Evolutionary conservation across 345 rosid species (phyloP), one percentile per base, ranked within the genome.

Genomic region (Salix suchowensis): DNA sequence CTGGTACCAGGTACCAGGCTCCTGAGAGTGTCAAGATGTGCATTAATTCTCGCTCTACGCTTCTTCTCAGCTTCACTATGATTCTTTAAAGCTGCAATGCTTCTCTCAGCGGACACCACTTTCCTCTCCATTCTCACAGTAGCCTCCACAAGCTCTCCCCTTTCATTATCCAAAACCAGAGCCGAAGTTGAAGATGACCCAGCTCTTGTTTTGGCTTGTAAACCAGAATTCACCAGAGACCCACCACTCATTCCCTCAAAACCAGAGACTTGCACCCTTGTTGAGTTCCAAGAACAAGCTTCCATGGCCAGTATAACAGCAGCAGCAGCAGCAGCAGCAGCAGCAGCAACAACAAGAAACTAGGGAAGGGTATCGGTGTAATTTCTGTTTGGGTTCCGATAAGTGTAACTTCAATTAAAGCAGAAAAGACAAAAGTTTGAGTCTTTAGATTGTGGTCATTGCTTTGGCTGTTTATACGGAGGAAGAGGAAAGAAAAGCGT

Each of bases 1-100:
- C 80, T 85, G 6, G 84, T 79, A 84, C 80, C 76, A 73, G 93
- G 92, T 15, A 89, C 84, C 30, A 91, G 83, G 30, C 85, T 78
- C 18, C 93, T 91, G 26, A 89, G 93, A 1, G 92, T 85, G 68
- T 76, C 86, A 54, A 91, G 89, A 77, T 91, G 93, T 52, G 89
- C 80, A 82, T 91, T 91, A 83, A 91, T 91, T 83, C 96, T 87
- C 62, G 89, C 92, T 69, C 96, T 88, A 61, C 96, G 86, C 68
- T 92, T 88, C 85, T 91, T 88, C 86, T 91, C 96, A 2, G 96
- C 94, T 68, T 87, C 92, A 32, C 93, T 85, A 48, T 91, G 96
- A 84, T 81, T 88, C 87, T 79, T 89, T 82, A 88, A 81, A 74
- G 93, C 94, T 48, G 82, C 85, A 77, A 81, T 30, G 54, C 82